Conservation (phyloP, 2,329 filamentous ascomycete genomes). For the Monosporascus ibericus region DNA sequence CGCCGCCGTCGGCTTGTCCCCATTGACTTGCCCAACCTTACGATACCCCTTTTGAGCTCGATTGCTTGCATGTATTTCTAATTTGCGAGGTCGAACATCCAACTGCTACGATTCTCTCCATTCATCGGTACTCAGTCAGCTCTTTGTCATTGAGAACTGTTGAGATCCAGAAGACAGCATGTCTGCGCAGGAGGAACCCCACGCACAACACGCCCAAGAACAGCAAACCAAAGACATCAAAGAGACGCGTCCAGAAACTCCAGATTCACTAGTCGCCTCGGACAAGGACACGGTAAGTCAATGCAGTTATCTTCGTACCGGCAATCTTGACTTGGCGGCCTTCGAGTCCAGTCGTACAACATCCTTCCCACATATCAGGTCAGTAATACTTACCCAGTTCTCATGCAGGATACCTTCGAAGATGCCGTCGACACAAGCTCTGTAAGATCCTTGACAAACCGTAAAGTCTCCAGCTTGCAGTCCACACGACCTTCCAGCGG, state of each 20-base stretch:
- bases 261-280: slow-evolving; percentile 25
- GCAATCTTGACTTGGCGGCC: not conserved
- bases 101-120: no score
- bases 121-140: no score
- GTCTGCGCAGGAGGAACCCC: slow-evolving; percentile 23
- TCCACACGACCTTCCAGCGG: slow-evolving; percentile 18
- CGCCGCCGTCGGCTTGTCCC: no score
- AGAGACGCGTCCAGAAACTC: slow-evolving; percentile 6
- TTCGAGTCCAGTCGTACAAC: slow-evolving; percentile 7
- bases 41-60: not conserved
- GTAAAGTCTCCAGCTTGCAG: slow-evolving; percentile 33
- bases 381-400: not conserved
- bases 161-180: slow-evolving; percentile 15
- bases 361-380: not conserved
- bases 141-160: slow-evolving; percentile 1
- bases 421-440: slow-evolving; percentile 67
- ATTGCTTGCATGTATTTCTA: not conserved
- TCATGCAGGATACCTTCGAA: slow-evolving; percentile 69
- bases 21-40: not conserved
- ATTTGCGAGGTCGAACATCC: not conserved
- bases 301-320: slow-evolving; percentile 4
- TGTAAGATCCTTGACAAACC: slow-evolving; percentile 57
- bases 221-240: slow-evolving; percentile 12
- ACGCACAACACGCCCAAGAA: no score
- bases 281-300: slow-evolving; percentile 34